A percentile compares a stretch with the other conserved stretches of the same genome.
These are phyloP conservation scores for Verticillium dahliae DNA, from an alignment of 2,329 filamentous ascomycete species.

Conservation along the genomic window DNA sequence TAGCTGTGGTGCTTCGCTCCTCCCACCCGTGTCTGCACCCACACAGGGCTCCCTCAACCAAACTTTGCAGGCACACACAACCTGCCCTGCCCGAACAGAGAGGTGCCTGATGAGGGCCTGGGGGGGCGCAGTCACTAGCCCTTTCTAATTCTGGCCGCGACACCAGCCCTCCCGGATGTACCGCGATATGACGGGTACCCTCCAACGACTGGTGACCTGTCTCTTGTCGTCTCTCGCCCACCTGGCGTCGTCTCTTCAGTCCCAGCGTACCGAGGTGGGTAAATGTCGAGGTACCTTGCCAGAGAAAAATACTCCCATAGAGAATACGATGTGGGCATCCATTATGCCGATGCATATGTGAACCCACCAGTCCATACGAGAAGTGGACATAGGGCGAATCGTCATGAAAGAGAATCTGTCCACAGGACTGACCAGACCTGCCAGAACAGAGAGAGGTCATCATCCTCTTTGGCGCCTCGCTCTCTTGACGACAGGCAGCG, in stretches of 20 bases:
- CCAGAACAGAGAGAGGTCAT: not conserved
- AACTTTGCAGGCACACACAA: not conserved
- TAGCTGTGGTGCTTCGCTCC: not conserved
- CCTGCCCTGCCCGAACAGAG: not conserved
- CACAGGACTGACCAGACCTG: not conserved
- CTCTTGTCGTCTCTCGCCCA: conserved; percentile 3
- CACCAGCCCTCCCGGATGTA: conserved; percentile 6
- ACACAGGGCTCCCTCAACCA: not conserved
- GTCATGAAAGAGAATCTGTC: not conserved
- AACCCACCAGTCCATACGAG: not conserved
- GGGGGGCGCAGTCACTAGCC: conserved; percentile 15
- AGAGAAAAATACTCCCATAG: not conserved
- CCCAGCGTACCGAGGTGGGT: not conserved
- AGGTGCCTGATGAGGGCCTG: not conserved
- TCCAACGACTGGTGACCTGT: conserved; percentile 1
- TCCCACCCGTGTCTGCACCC: not conserved
- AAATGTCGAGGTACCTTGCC: not conserved
- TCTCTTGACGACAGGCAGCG: not conserved
- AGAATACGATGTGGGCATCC: conserved; percentile 1
- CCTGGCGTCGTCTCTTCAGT: not conserved
- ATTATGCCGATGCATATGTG: conserved; percentile 2
- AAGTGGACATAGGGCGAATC: not conserved
- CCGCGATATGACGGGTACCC: conserved; percentile 8
- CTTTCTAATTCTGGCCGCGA: conserved; percentile 26
- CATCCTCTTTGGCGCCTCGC: not conserved